Evolutionary conservation across 805 yeast genomes (phyloP).

Genomic region (Spathaspora passalidarum): DNA sequence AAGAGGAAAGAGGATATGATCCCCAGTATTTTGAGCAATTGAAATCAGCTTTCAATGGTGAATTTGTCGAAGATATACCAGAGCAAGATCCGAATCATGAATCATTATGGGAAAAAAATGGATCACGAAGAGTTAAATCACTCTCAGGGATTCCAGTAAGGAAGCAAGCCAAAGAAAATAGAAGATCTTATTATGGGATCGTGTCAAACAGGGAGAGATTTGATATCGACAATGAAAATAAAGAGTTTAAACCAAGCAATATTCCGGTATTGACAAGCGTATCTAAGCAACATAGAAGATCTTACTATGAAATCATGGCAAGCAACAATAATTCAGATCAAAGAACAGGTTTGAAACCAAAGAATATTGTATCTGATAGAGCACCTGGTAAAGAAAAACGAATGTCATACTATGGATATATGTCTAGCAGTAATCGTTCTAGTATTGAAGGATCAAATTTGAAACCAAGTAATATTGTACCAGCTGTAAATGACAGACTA

Average conservation of each 20-base stretch:
- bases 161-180: background rate
- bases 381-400: too few species aligned
- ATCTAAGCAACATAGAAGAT: too few species aligned
- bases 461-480: too few species aligned
- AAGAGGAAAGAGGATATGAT: background rate
- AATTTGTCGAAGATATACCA: background rate
- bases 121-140: background rate
- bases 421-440: too few species aligned
- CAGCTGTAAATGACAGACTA: too few species aligned
- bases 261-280: too few species aligned
- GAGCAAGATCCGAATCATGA: background rate
- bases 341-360: background rate
- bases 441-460: too few species aligned
- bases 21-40: constrained; percentile 1
- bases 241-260: too few species aligned
- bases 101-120: background rate
- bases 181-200: background rate
- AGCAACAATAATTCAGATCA: too few species aligned
- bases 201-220: background rate
- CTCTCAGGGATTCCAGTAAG: background rate
- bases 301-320: too few species aligned
- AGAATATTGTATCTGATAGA: background rate
- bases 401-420: too few species aligned
- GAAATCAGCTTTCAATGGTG: background rate
- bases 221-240: background rate